phyloP scores from a whole-genome alignment of 306 rosid species.

The Gynostemma pentaphyllum region DNA sequence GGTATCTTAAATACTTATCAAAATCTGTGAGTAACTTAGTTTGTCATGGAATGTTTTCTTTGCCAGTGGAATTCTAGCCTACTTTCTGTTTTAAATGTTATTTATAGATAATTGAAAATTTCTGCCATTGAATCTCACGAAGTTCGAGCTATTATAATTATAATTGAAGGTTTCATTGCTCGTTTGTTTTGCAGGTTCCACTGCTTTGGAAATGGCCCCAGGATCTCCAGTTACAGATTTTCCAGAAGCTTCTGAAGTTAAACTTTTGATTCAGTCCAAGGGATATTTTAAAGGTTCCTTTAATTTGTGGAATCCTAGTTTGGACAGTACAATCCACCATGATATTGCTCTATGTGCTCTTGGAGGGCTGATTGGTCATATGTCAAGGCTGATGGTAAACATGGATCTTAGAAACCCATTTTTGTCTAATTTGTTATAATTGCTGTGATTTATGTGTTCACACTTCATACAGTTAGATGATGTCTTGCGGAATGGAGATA shows the following conservation, averaged over 20 bases:
- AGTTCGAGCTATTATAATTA: background rate
- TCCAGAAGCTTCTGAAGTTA: conserved; percentile 45
- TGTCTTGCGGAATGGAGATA: conserved; percentile 58
- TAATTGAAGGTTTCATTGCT: background rate
- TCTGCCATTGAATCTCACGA: background rate
- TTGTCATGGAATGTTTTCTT: background rate
- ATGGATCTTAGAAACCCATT: conserved; percentile 1
- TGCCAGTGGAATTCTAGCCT: background rate
- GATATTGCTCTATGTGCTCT: conserved; percentile 60
- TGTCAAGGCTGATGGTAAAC: conserved; percentile 78
- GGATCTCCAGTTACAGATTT: conserved; percentile 39
- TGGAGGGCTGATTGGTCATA: conserved; percentile 68
- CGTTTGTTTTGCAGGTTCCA: conserved; percentile 36
- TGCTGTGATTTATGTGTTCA: background rate
- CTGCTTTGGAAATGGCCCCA: conserved; percentile 52
- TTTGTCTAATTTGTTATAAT: background rate
- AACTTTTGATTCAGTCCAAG: conserved; percentile 41
- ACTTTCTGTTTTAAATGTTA: no score
- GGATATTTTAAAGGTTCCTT: conserved; percentile 70
- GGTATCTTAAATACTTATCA: background rate
- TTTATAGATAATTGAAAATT: background rate
- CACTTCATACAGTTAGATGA: conserved; percentile 52
- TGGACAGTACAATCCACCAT: conserved; percentile 32
- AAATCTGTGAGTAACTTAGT: background rate
- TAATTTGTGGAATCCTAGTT: conserved; percentile 42